Evolutionary conservation across 768 basidiomycete species (phyloP).

Genomic region (Daedaleopsis sinensis): DNA sequence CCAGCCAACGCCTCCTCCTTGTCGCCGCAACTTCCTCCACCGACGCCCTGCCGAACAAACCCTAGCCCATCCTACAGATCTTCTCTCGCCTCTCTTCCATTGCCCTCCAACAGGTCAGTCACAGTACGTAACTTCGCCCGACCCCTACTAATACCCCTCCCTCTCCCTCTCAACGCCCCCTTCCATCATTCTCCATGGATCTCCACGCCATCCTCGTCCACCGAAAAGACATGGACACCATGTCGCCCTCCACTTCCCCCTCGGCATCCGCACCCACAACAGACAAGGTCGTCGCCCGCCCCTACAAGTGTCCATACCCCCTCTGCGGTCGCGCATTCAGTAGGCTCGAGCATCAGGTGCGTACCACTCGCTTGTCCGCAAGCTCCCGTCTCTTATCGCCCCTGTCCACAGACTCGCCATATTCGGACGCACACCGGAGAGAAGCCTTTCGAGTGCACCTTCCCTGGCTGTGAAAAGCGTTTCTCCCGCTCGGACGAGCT

Average conservation of each 20-base stretch:
- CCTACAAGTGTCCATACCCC: slow-evolving; percentile 95
- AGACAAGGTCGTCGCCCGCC: slow-evolving; percentile 57
- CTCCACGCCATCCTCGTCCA: slow-evolving; percentile 16
- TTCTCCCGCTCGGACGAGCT: slow-evolving; percentile 99
- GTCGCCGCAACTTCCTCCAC: slow-evolving; percentile 5
- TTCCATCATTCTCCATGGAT: slow-evolving; percentile 20
- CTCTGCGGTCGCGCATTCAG: slow-evolving; percentile 96
- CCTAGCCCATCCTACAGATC: slow-evolving; percentile 18
- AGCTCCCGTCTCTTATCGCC: slow-evolving; percentile 3
- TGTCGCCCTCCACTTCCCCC: slow-evolving; percentile 23
- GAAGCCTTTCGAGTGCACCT: slow-evolving; percentile 93
- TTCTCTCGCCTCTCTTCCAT: slow-evolving; percentile 3
- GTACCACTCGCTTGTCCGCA: slow-evolving; percentile 29
- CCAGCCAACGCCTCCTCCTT: slow-evolving; percentile 10
- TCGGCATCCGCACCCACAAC: slow-evolving; percentile 23
- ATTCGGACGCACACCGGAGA: slow-evolving; percentile 99
- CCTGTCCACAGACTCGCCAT: slow-evolving; percentile 87
- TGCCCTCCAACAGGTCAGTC: slow-evolving; percentile 8
- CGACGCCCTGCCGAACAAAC: slow-evolving; percentile 11
- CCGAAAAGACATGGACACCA: slow-evolving; percentile 24
- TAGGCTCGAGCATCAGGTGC: slow-evolving; percentile 92
- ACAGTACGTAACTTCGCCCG: slow-evolving; percentile 6
- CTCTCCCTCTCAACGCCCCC: slow-evolving; percentile 14
- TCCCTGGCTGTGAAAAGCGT: slow-evolving; percentile 94
- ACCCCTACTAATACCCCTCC: slow-evolving; percentile 18